Evolutionary conservation across 768 basidiomycete genomes (phyloP).

Genomic region (Mycena indigotica): DNA sequence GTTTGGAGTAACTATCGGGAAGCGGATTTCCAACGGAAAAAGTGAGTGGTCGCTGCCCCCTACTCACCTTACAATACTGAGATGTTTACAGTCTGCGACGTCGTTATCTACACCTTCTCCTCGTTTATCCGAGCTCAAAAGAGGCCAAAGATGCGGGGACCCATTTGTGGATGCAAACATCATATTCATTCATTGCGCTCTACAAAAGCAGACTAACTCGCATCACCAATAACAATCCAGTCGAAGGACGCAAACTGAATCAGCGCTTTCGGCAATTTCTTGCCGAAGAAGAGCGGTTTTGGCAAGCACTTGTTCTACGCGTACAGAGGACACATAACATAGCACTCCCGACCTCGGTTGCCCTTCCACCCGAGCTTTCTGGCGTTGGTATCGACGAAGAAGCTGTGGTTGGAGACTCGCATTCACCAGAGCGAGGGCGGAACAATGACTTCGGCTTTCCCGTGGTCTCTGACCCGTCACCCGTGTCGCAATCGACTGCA

Average conservation of each 20-base stretch:
- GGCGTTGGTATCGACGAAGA: constrained; percentile 50
- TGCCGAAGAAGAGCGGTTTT: constrained; percentile 88
- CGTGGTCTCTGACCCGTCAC: background rate
- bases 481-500: background rate
- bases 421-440: constrained; percentile 18
- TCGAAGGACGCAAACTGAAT: constrained; percentile 84
- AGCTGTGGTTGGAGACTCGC: constrained; percentile 33
- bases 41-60: constrained; percentile 51
- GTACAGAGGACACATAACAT: constrained; percentile 72
- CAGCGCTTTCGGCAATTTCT: constrained; percentile 91
- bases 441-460: constrained; percentile 21
- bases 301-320: constrained; percentile 77
- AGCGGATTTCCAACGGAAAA: constrained; percentile 83
- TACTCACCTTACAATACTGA: constrained; percentile 15
- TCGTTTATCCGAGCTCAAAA: constrained; percentile 66
- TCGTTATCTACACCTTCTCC: constrained; percentile 67
- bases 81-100: constrained; percentile 59
- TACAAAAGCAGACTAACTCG: constrained; percentile 77
- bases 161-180: constrained; percentile 91
- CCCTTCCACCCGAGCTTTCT: constrained; percentile 36
- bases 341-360: constrained; percentile 54
- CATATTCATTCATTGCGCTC: constrained; percentile 78
- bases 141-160: constrained; percentile 82
- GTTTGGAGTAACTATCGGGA: constrained; percentile 73
- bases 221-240: constrained; percentile 56